phyloP scores from a whole-genome alignment of 768 basidiomycete species.

The Solioccasus polychromus region DNA sequence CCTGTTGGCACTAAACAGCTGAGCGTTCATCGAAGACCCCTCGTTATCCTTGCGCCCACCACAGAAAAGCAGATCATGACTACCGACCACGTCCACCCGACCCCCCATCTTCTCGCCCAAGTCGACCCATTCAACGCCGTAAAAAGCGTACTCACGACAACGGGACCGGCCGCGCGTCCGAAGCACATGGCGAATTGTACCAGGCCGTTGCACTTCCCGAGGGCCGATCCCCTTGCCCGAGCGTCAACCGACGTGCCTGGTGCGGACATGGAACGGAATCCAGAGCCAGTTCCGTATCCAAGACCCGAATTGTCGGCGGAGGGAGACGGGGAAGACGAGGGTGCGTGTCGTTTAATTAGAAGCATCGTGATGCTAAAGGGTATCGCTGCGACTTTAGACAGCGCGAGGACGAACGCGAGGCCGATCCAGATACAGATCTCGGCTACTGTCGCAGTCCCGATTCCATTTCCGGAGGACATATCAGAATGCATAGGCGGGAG shows the following conservation, averaged over 20 bases:
- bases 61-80: slow-evolving; percentile 5
- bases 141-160: slow-evolving; percentile 42
- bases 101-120: slow-evolving; percentile 6
- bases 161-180: slow-evolving; percentile 51
- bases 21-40: too few species aligned
- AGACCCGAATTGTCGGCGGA: too few species aligned
- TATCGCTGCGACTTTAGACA: slow-evolving; percentile 28
- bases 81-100: slow-evolving; percentile 10
- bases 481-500: not conserved
- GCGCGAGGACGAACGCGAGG: slow-evolving; percentile 39
- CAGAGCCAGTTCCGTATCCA: too few species aligned
- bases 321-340: too few species aligned
- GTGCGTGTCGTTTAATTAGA: slow-evolving; percentile 52
- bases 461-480: not conserved
- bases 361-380: slow-evolving; percentile 53
- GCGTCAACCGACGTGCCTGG: too few species aligned
- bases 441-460: not conserved
- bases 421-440: slow-evolving; percentile 43
- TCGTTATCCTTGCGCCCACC: slow-evolving; percentile 6
- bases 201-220: slow-evolving; percentile 62
- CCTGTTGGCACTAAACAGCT: too few species aligned
- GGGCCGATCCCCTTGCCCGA: too few species aligned
- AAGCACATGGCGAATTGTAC: slow-evolving; percentile 55
- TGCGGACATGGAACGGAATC: too few species aligned
- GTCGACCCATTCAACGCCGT: slow-evolving; percentile 7